Evolutionary conservation across 345 rosid genomes (phyloP).

Genomic region (Syzygium aromaticum): DNA sequence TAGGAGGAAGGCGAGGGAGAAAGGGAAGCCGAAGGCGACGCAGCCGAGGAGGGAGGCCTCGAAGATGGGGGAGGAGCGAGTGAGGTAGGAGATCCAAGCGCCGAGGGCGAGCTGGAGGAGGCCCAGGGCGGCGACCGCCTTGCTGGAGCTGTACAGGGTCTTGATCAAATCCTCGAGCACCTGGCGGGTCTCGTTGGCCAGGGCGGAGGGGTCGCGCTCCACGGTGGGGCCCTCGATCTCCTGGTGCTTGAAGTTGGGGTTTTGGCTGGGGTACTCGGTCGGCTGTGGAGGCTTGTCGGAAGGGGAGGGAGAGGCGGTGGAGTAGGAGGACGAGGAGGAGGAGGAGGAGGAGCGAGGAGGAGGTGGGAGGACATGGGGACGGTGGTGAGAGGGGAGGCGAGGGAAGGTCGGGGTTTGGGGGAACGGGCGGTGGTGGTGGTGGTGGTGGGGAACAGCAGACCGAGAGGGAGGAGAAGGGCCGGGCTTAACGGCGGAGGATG

Average conservation of each 20-base stretch:
- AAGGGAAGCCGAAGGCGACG: slow-evolving; percentile 77
- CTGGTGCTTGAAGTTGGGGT: slow-evolving; percentile 72
- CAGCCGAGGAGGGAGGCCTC: slow-evolving; percentile 57
- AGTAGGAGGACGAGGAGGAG: not conserved
- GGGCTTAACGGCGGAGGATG: not conserved
- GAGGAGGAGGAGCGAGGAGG: not conserved
- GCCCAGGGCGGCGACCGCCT: slow-evolving; percentile 50
- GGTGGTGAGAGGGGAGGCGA: not conserved
- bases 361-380: not conserved
- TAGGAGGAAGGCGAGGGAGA: slow-evolving; percentile 67
- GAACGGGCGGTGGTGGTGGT: not conserved
- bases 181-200: slow-evolving; percentile 72
- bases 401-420: not conserved
- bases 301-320: not conserved
- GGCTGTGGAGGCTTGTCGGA: slow-evolving; percentile 13
- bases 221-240: slow-evolving; percentile 95
- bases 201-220: slow-evolving; percentile 67
- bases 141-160: slow-evolving; percentile 58
- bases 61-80: slow-evolving; percentile 30
- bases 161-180: slow-evolving; percentile 70
- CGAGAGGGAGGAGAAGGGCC: not conserved
- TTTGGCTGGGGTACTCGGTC: slow-evolving; percentile 29
- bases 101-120: slow-evolving; percentile 62
- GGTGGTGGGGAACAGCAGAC: not conserved
- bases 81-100: slow-evolving; percentile 49